Conservation (phyloP, 2,329 filamentous ascomycete genomes). For the Dactylellina haptotyla region DNA sequence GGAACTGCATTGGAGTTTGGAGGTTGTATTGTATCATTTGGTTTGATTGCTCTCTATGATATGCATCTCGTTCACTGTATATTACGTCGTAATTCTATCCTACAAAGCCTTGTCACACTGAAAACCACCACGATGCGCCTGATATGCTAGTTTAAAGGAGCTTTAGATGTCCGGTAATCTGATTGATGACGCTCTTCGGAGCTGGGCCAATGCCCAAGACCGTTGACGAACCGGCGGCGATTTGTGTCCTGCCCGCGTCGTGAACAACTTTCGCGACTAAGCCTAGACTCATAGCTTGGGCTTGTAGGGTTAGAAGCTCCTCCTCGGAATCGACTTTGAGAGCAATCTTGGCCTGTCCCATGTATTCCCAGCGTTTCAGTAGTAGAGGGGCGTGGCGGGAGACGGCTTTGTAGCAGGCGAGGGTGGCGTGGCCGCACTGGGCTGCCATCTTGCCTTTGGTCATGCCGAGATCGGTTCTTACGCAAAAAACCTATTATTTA, state of each 20-base stretch:
- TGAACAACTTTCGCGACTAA: conserved; percentile 89
- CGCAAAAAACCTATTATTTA: conserved; percentile 69
- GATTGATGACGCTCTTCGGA: conserved; percentile 85
- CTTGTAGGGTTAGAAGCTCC: conserved; percentile 77
- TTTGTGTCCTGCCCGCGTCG: conserved; percentile 97
- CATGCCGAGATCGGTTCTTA: conserved; percentile 95
- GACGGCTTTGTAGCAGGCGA: conserved; percentile 94
- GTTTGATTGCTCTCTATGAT: neutral
- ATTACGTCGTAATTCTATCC: conserved; percentile 17
- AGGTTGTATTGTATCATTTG: neutral
- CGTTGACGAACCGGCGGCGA: conserved; percentile 89
- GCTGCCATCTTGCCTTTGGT: conserved; percentile 98
- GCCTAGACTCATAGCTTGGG: conserved; percentile 81
- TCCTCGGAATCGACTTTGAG: conserved; percentile 82
- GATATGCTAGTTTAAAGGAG: conserved; percentile 70
- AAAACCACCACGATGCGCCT: neutral
- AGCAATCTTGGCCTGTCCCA: conserved; percentile 92
- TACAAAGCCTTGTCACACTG: conserved; percentile 5
- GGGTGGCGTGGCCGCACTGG: conserved; percentile 93
- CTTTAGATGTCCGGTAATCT: conserved; percentile 85
- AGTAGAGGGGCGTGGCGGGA: conserved; percentile 69
- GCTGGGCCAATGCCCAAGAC: conserved; percentile 83
- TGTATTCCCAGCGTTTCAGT: conserved; percentile 83
- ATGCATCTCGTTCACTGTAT: neutral
- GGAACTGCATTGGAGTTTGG: conserved; percentile 12